These are phyloP conservation scores for Miscanthus lutarioriparius DNA, from an alignment of 176 grass and related monocot genomes.

Conservation along the genomic window DNA sequence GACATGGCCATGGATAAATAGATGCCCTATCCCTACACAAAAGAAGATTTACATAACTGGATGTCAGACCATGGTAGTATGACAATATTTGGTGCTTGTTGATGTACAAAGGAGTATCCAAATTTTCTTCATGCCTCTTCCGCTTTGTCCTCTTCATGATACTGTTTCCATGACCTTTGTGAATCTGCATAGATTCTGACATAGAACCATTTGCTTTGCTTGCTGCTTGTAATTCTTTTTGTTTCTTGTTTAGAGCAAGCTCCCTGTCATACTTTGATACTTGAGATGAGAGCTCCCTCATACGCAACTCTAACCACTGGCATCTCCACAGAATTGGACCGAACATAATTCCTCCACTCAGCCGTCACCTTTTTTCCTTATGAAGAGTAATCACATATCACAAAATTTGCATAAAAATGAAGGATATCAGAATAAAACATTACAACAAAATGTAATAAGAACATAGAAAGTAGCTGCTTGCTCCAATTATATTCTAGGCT, in stretches of 20 bases:
- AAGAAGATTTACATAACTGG: constrained; percentile 25
- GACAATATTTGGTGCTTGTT: constrained; percentile 67
- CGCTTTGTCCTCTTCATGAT: constrained; percentile 84
- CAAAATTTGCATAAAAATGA: constrained; percentile 18
- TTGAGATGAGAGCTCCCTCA: constrained; percentile 75
- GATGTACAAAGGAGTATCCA: constrained; percentile 60
- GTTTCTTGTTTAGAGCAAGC: constrained; percentile 63
- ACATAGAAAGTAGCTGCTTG: background rate
- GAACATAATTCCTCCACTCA: constrained; percentile 76
- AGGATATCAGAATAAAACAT: constrained; percentile 19
- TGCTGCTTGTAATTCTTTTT: constrained; percentile 63
- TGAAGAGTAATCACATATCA: constrained; percentile 28
- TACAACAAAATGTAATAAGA: constrained; percentile 22
- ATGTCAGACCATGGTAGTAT: constrained; percentile 72
- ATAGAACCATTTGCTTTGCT: constrained; percentile 59
- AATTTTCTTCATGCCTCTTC: constrained; percentile 66
- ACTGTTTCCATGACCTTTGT: constrained; percentile 47
- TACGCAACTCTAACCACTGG: constrained; percentile 82
- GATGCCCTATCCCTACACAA: constrained; percentile 25
- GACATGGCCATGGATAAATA: constrained; percentile 17
- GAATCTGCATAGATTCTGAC: constrained; percentile 42
- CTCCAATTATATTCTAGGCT: background rate
- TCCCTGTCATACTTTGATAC: constrained; percentile 77
- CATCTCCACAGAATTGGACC: constrained; percentile 72
- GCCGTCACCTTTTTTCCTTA: constrained; percentile 88